These are phyloP conservation scores for Amesomyces nigricolor DNA, from an alignment of 2,329 filamentous ascomycete species.

Conservation along the genomic window DNA sequence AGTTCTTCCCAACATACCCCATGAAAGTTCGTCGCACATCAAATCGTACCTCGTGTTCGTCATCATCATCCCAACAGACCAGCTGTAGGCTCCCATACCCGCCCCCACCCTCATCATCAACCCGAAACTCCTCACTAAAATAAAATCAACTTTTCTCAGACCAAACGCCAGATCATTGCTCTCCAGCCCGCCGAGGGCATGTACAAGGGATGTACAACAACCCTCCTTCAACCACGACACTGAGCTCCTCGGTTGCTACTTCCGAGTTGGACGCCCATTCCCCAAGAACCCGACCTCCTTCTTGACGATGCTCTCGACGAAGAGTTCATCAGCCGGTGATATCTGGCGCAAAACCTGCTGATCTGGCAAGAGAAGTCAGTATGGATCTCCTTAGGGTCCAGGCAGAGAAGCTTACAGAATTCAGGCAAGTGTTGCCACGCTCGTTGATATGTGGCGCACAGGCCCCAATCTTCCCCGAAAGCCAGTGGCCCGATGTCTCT, in stretches of 20 bases:
- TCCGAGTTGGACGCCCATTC: background rate
- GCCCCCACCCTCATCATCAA: background rate
- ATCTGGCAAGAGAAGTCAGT: constrained; percentile 13
- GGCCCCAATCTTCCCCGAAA: constrained; percentile 5
- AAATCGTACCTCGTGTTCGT: background rate
- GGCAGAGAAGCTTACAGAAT: constrained; percentile 20
- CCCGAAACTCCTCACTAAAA: background rate
- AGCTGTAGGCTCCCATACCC: background rate
- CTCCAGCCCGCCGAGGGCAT: background rate
- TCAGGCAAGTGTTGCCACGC: constrained; percentile 10
- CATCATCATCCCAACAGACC: background rate
- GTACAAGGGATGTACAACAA: background rate
- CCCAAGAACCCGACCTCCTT: constrained; percentile 4
- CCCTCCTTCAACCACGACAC: background rate
- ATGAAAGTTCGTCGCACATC: background rate
- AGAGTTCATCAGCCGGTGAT: constrained; percentile 14
- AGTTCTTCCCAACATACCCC: background rate
- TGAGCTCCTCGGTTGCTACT: background rate
- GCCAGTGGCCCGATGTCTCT: constrained; percentile 6
- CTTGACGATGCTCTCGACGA: constrained; percentile 8
- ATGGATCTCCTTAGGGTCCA: too few species aligned
- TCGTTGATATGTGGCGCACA: constrained; percentile 4
- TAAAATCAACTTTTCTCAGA: background rate
- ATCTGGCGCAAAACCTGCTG: constrained; percentile 8
- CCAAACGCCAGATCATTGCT: background rate